Percentiles rank a stretch among this genome's conserved stretches.
phyloP scores from a whole-genome alignment of 768 basidiomycete genomes.

The Suillus fuscotomentosus region DNA sequence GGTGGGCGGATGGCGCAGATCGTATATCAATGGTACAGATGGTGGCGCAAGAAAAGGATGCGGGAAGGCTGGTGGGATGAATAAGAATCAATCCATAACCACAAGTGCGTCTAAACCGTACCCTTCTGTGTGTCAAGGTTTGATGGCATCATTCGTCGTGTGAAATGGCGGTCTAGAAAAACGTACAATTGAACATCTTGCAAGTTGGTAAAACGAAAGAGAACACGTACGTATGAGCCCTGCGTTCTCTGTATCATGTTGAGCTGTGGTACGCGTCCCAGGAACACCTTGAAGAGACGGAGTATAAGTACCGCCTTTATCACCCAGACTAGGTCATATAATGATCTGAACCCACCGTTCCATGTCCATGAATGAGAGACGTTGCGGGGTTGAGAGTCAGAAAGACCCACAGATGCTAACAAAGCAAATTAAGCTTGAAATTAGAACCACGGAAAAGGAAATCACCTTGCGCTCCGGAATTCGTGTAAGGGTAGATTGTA shows the following conservation, averaged over 20 bases:
- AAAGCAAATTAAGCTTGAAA: neutral
- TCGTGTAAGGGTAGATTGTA: neutral
- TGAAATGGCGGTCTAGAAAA: neutral
- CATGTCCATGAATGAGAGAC: neutral
- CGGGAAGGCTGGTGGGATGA: neutral
- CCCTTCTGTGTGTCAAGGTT: neutral
- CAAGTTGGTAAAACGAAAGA: neutral
- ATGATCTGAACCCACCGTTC: neutral
- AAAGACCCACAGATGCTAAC: neutral
- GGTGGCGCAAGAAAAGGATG: neutral
- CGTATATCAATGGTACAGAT: slow-evolving; percentile 1
- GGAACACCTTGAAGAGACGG: neutral
- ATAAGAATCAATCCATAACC: neutral
- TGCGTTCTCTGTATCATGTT: neutral
- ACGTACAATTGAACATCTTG: neutral
- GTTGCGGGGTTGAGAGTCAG: neutral
- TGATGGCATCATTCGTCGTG: neutral
- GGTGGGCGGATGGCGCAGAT: slow-evolving; percentile 1
- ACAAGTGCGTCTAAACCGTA: neutral
- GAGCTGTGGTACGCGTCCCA: neutral
- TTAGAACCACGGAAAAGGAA: neutral
- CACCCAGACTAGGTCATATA: neutral
- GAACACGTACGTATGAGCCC: neutral
- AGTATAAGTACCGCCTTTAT: neutral
- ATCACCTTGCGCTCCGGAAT: neutral